phyloP scores from a whole-genome alignment of 495 filamentous ascomycete species.

The Penicillium alfredii region DNA sequence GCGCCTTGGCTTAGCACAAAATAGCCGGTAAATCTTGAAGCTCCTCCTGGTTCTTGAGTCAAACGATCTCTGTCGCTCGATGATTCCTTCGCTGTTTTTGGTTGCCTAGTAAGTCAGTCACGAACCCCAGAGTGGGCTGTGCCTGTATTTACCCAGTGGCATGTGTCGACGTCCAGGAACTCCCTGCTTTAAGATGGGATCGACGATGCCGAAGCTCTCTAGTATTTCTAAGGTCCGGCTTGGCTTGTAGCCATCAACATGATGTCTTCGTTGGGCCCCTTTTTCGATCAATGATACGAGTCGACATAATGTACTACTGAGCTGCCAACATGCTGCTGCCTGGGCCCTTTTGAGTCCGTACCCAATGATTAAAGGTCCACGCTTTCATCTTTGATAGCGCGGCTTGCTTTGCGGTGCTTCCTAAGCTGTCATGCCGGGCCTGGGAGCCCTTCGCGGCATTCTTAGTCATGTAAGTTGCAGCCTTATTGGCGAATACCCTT shows the following conservation, averaged over 20 bases:
- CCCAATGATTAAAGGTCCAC: constrained; percentile 50
- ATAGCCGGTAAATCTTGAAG: constrained; percentile 11
- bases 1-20: constrained; percentile 14
- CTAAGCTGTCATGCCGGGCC: no score
- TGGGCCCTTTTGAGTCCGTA: constrained; percentile 56
- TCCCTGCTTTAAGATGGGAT: no score
- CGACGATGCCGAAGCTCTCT: constrained; percentile 59
- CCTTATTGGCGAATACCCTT: no score
- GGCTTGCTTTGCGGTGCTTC: no score
- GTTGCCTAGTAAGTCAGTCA: no score
- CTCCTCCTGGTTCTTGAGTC: background rate
- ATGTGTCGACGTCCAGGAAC: constrained; percentile 55
- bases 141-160: constrained; percentile 47
- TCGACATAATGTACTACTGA: constrained; percentile 45
- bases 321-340: constrained; percentile 53
- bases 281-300: no score
- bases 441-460: no score
- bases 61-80: constrained; percentile 2
- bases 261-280: constrained; percentile 40
- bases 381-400: no score
- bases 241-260: constrained; percentile 71
- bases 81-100: background rate
- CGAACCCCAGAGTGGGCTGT: no score
- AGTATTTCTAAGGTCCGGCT: constrained; percentile 64
- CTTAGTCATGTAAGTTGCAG: no score